phyloP scores from a whole-genome alignment of 129 eudicot genomes.

The Flaveria linearis region DNA sequence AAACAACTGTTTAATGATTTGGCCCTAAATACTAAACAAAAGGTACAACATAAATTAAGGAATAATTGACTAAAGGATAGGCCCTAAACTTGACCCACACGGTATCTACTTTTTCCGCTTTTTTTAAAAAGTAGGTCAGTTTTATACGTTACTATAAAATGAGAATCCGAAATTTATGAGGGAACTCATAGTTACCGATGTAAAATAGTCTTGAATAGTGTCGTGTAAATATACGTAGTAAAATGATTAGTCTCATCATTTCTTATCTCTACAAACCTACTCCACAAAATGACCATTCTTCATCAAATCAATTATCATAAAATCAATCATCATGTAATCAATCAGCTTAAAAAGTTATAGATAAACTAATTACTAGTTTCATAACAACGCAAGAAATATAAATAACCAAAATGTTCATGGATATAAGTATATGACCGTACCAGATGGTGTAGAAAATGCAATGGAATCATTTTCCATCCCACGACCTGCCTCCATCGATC shows the following conservation, averaged over 20 bases:
- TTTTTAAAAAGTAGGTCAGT: background rate
- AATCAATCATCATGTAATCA: background rate
- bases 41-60: background rate
- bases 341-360: background rate
- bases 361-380: background rate
- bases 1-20: background rate
- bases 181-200: background rate
- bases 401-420: background rate
- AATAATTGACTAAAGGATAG: background rate
- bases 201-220: background rate
- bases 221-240: background rate
- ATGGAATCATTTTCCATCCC: background rate
- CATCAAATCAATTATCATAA: background rate
- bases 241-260: background rate
- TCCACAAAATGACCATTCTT: background rate
- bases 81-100: background rate
- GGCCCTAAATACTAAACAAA: background rate
- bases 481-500: constrained; percentile 20
- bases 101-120: background rate
- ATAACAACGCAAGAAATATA: background rate
- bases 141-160: too few species aligned
- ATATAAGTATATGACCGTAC: constrained; percentile 4
- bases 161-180: background rate
- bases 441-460: constrained; percentile 10
- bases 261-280: background rate